These are phyloP conservation scores for Orbilia blumenaviensis DNA, from an alignment of 2,329 filamentous ascomycete species.

Conservation along the genomic window DNA sequence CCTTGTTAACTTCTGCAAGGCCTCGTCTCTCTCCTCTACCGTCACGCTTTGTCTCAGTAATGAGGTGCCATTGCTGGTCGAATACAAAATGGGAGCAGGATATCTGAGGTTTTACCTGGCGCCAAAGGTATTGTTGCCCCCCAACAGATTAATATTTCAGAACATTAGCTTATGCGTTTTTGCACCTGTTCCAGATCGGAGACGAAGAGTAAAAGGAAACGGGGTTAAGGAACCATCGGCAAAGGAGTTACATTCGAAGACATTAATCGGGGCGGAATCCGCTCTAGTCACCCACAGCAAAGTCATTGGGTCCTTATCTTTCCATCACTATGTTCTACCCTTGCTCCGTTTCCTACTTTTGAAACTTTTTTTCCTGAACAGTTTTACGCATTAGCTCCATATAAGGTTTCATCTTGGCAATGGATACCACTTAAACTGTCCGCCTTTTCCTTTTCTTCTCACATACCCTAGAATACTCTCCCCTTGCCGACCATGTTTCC, in stretches of 20 bases:
- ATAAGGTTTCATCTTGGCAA: neutral
- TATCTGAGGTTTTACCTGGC: conserved; percentile 97
- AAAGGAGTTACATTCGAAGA: neutral
- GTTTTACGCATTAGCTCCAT: conserved; percentile 5
- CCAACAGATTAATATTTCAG: neutral
- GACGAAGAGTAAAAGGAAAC: conserved; percentile 68
- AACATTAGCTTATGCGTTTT: neutral
- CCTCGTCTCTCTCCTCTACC: conserved; percentile 78
- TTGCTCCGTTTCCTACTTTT: neutral
- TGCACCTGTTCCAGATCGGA: conserved; percentile 70
- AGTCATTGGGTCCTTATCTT: neutral
- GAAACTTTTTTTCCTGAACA: neutral
- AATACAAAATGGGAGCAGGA: conserved; percentile 75
- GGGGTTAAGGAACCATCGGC: neutral
- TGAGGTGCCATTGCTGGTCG: conserved; percentile 94
- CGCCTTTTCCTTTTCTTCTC: neutral
- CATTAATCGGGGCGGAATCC: neutral
- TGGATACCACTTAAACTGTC: neutral
- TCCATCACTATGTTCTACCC: neutral
- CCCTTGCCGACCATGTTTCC: neutral
- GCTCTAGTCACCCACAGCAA: neutral
- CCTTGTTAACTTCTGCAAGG: conserved; percentile 99
- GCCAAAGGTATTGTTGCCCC: conserved; percentile 77
- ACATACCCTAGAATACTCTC: neutral
- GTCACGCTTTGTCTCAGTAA: conserved; percentile 95